These are phyloP conservation scores for Vitis vinifera DNA, from an alignment of 164 flowering plant genomes.

Conservation along the genomic window DNA sequence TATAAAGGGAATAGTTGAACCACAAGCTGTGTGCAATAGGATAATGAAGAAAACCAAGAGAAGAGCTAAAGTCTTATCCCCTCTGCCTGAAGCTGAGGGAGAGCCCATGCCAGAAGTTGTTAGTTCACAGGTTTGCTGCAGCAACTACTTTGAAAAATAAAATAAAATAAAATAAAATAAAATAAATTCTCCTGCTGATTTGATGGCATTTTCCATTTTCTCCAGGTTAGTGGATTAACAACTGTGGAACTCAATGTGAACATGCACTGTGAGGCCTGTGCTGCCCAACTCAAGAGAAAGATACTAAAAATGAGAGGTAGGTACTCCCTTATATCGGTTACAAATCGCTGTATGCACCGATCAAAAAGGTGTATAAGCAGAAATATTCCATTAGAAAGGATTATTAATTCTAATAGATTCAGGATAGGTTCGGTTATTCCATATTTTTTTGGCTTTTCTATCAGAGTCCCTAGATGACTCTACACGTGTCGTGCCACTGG, in stretches of 20 bases:
- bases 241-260: constrained; percentile 79
- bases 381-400: no score
- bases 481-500: neutral
- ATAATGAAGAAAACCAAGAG: constrained; percentile 83
- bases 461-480: no score
- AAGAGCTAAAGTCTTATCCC: constrained; percentile 75
- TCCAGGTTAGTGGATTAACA: constrained; percentile 59
- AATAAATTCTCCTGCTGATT: neutral
- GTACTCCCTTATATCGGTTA: no score
- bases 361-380: no score
- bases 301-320: constrained; percentile 94
- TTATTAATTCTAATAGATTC: no score
- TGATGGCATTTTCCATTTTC: neutral
- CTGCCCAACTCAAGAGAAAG: constrained; percentile 80
- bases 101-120: constrained; percentile 69
- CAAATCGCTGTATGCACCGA: neutral
- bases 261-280: constrained; percentile 97
- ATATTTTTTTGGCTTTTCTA: no score
- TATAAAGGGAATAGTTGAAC: constrained; percentile 80
- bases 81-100: constrained; percentile 70
- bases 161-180: neutral
- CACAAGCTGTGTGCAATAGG: constrained; percentile 73
- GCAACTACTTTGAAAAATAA: neutral
- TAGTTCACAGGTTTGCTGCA: constrained; percentile 60
- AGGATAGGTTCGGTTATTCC: no score